Conservation (phyloP, 441 rosid genomes). For the Eutrema salsugineum region DNA sequence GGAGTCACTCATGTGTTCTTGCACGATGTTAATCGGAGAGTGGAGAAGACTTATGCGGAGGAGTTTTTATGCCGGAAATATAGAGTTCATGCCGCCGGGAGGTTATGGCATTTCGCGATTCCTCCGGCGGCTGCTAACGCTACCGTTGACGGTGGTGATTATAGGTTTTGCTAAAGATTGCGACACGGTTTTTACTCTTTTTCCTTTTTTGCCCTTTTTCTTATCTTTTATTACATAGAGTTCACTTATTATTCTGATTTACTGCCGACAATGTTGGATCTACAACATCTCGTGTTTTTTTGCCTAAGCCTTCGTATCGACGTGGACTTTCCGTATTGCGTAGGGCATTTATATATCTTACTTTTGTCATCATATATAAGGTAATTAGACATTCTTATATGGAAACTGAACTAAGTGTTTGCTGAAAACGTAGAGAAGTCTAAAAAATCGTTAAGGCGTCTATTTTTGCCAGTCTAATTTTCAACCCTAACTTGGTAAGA, state of each 20-base stretch:
- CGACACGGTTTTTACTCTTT: neutral
- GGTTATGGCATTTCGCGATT: constrained; percentile 43
- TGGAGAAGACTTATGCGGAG: constrained; percentile 38
- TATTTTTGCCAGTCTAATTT: neutral
- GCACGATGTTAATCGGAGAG: constrained; percentile 47
- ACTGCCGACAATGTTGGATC: constrained; percentile 28
- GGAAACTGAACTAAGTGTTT: neutral
- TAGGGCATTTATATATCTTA: neutral
- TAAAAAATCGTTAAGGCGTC: neutral
- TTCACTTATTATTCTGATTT: constrained; percentile 23
- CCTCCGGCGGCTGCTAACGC: constrained; percentile 33
- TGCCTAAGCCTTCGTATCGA: neutral
- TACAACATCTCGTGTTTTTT: neutral
- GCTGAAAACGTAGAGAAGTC: neutral
- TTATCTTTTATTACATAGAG: neutral
- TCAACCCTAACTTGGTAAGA: neutral
- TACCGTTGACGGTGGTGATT: constrained; percentile 10
- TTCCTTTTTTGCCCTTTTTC: constrained; percentile 19
- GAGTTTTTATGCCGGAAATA: constrained; percentile 45
- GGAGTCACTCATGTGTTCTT: constrained; percentile 53
- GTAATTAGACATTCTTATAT: neutral
- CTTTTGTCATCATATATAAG: neutral
- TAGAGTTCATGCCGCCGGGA: constrained; percentile 38
- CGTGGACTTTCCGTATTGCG: neutral
- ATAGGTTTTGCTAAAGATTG: constrained; percentile 30